phyloP scores from a whole-genome alignment of 1,284 basidiomycete genomes.

The Leccinum holopus region DNA sequence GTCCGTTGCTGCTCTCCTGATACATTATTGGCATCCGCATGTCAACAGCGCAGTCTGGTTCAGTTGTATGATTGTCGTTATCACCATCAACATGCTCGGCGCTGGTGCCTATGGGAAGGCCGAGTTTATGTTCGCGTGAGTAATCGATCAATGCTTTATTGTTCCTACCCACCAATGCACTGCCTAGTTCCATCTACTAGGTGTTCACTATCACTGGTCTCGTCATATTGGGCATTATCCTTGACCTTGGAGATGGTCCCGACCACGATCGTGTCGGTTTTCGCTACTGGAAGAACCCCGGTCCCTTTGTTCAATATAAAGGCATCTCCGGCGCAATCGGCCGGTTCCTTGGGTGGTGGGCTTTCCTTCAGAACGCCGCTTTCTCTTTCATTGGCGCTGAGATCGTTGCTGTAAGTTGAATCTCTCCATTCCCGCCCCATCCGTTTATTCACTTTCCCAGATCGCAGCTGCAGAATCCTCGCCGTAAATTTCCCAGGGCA shows the following conservation, averaged over 20 bases:
- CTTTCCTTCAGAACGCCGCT: conserved; percentile 57
- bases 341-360: conserved; percentile 54
- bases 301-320: conserved; percentile 50
- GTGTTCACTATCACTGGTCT: conserved; percentile 57
- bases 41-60: conserved; percentile 57
- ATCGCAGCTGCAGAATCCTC: conserved; percentile 63
- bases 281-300: conserved; percentile 56
- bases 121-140: conserved; percentile 54
- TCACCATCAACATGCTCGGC: conserved; percentile 67
- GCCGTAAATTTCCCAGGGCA: conserved; percentile 55
- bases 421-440: neutral
- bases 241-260: conserved; percentile 61
- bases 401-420: conserved; percentile 64
- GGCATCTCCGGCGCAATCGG: conserved; percentile 49
- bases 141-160: neutral
- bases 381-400: conserved; percentile 79
- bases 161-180: neutral
- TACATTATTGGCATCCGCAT: conserved; percentile 56
- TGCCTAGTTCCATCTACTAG: conserved; percentile 54
- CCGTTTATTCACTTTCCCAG: conserved; percentile 24
- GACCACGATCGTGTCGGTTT: conserved; percentile 49
- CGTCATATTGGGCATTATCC: conserved; percentile 42
- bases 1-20: conserved; percentile 62
- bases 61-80: conserved; percentile 59
- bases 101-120: conserved; percentile 51